Conservation (phyloP, 139 green algal species). For the Nannochloris sp. region DNA sequence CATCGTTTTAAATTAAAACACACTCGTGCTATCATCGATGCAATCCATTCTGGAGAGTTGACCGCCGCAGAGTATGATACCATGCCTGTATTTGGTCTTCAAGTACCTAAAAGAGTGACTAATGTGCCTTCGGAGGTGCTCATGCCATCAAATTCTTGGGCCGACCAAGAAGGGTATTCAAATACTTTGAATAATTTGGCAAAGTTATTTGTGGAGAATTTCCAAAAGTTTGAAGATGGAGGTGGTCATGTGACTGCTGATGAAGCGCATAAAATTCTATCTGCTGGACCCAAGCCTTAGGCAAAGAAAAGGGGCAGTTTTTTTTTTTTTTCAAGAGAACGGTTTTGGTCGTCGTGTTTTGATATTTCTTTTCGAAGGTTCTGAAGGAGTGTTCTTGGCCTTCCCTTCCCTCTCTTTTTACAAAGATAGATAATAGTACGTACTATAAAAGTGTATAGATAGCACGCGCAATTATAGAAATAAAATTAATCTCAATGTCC, state of each 20-base stretch:
- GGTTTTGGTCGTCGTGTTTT: no score
- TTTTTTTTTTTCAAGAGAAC: no score
- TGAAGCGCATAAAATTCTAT: slow-evolving; percentile 40
- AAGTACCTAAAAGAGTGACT: slow-evolving; percentile 50
- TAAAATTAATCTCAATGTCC: no score
- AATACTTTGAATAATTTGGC: slow-evolving; percentile 52
- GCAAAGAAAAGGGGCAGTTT: no score
- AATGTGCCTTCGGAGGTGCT: slow-evolving; percentile 72
- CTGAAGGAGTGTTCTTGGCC: no score
- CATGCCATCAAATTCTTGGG: slow-evolving; percentile 52
- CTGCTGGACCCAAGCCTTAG: slow-evolving; percentile 36
- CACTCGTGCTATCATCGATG: slow-evolving; percentile 92
- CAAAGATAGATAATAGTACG: no score
- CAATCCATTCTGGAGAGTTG: slow-evolving; percentile 87
- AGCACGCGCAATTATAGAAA: no score
- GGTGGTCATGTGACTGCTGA: slow-evolving; percentile 47
- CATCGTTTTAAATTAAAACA: slow-evolving; percentile 82
- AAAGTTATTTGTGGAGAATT: slow-evolving; percentile 42
- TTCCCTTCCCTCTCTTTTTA: no score
- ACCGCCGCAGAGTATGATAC: slow-evolving; percentile 34
- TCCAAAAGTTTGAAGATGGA: slow-evolving; percentile 47
- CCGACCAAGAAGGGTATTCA: slow-evolving; percentile 52
- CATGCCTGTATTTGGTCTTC: slow-evolving; percentile 78
- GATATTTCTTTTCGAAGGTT: no score
- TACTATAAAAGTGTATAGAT: no score